phyloP scores from a whole-genome alignment of 352 stramenopile species.

The Phytopythium aichiense region DNA sequence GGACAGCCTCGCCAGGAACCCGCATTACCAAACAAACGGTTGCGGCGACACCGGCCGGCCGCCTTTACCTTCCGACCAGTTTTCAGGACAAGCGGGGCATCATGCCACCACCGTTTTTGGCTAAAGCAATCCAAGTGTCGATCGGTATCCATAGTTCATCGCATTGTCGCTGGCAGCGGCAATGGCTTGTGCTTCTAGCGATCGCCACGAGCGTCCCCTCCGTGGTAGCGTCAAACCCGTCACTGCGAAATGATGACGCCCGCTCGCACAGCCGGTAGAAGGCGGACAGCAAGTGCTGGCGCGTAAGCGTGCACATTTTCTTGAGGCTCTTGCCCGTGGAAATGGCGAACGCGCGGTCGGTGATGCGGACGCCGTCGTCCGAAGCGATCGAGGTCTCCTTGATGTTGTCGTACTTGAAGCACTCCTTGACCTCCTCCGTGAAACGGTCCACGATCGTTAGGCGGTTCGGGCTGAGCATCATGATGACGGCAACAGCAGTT shows the following conservation, averaged over 20 bases:
- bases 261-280: constrained; percentile 83
- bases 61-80: neutral
- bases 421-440: no score
- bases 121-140: no score
- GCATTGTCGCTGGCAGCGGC: no score
- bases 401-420: constrained; percentile 86
- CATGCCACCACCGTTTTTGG: no score
- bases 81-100: no score
- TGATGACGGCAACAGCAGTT: constrained; percentile 16
- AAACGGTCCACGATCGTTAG: constrained; percentile 81
- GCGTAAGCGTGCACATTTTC: constrained; percentile 79
- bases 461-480: constrained; percentile 77
- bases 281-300: constrained; percentile 77
- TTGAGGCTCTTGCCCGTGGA: no score
- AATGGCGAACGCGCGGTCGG: constrained; percentile 75
- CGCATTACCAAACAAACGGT: neutral
- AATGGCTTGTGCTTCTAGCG: constrained; percentile 24
- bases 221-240: constrained; percentile 42
- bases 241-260: constrained; percentile 63
- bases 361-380: constrained; percentile 58
- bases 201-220: constrained; percentile 36
- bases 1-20: neutral
- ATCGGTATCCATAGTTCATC: constrained; percentile 14
- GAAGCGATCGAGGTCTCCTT: constrained; percentile 81
- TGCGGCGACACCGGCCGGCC: neutral